Conservation (phyloP, 2,329 filamentous ascomycete species). For the Scedosporium aurantiacum region DNA sequence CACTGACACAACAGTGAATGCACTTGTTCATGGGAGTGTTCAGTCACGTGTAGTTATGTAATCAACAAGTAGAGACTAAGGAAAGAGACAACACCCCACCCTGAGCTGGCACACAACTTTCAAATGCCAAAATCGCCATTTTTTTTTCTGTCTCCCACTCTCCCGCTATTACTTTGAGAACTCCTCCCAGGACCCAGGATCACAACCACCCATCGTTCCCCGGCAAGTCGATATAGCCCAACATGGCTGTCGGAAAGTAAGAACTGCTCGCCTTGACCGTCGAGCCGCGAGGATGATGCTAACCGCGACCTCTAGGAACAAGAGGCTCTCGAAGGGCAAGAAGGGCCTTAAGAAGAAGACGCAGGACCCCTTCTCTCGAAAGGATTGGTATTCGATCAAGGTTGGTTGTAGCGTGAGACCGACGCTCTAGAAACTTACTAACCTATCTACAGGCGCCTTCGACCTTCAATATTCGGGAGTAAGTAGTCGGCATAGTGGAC, state of each 20-base stretch:
- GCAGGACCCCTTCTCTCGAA: conserved; percentile 91
- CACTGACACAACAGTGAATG: too few relatives aligned
- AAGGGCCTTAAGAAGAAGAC: conserved; percentile 99
- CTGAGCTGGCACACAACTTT: conserved; percentile 7
- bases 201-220: conserved; percentile 29
- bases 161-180: conserved; percentile 19
- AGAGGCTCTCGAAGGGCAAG: conserved; percentile 99
- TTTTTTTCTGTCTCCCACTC: conserved; percentile 17
- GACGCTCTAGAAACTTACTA: conserved; percentile 11
- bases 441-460: conserved; percentile 61
- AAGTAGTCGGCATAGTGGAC: conserved; percentile 33
- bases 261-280: conserved; percentile 14
- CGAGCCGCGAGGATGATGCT: background rate
- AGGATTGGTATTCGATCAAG: conserved; percentile 99
- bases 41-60: conserved; percentile 3
- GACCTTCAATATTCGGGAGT: conserved; percentile 95
- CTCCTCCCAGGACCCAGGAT: conserved; percentile 1
- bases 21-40: conserved; percentile 13
- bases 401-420: conserved; percentile 31
- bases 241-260: conserved; percentile 52
- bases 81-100: background rate
- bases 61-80: background rate
- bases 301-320: conserved; percentile 61
- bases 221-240: conserved; percentile 38
- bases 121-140: conserved; percentile 10